These are phyloP conservation scores for Xylaria grammica DNA, from an alignment of 495 filamentous ascomycete genomes.

Conservation along the genomic window DNA sequence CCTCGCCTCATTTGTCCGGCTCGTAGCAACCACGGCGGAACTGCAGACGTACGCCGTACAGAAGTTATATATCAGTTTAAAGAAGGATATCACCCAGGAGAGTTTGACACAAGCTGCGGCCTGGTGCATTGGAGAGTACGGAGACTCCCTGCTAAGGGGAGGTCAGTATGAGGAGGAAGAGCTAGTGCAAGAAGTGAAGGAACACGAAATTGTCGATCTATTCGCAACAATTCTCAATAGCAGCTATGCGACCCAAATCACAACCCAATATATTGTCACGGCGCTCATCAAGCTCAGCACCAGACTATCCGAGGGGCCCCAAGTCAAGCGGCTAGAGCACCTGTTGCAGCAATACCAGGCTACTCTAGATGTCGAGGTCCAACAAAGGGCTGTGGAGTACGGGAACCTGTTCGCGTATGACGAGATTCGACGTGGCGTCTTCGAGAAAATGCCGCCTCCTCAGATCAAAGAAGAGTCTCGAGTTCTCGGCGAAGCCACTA, in stretches of 20 bases:
- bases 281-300: constrained; percentile 95
- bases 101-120: constrained; percentile 89
- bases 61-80: constrained; percentile 87
- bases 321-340: constrained; percentile 82
- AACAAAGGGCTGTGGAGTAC: constrained; percentile 94
- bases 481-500: constrained; percentile 83
- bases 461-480: constrained; percentile 94
- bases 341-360: constrained; percentile 76
- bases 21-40: constrained; percentile 93
- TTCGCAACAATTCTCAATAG: constrained; percentile 92
- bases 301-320: constrained; percentile 77
- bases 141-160: constrained; percentile 82
- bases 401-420: constrained; percentile 90
- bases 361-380: constrained; percentile 90
- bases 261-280: constrained; percentile 94
- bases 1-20: constrained; percentile 90
- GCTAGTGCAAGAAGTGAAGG: constrained; percentile 84
- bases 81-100: constrained; percentile 96
- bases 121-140: constrained; percentile 99
- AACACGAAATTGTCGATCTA: constrained; percentile 88
- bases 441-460: constrained; percentile 96
- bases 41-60: constrained; percentile 95
- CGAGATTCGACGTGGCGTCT: constrained; percentile 82
- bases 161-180: constrained; percentile 97
- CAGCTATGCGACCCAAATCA: constrained; percentile 85